Conservation (phyloP, 371 early-diverging fungal species). For the Rhizomucor pusillus region DNA sequence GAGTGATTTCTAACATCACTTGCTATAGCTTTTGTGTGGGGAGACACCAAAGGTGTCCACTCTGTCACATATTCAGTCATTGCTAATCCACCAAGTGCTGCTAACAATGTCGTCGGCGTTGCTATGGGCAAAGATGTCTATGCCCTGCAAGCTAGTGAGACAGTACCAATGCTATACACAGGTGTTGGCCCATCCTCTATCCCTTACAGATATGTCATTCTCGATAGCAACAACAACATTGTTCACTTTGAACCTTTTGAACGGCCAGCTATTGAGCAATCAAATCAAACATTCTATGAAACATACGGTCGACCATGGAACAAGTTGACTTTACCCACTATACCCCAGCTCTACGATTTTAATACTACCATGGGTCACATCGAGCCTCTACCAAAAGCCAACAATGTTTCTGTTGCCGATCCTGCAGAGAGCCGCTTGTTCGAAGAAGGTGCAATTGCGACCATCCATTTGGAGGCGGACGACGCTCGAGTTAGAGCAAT, state of each 20-base stretch:
- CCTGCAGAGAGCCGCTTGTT: slow-evolving; percentile 13
- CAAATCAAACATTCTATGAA: slow-evolving; percentile 21
- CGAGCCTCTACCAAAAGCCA: background rate
- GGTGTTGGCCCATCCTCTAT: slow-evolving; percentile 17
- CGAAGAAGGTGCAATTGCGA: slow-evolving; percentile 27
- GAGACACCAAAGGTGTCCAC: background rate
- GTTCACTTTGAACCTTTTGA: slow-evolving; percentile 26
- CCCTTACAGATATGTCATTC: slow-evolving; percentile 26
- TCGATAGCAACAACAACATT: slow-evolving; percentile 10
- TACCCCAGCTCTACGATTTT: slow-evolving; percentile 22
- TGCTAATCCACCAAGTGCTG: slow-evolving; percentile 6
- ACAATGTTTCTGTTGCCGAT: background rate
- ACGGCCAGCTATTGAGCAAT: slow-evolving; percentile 24
- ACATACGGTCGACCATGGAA: slow-evolving; percentile 34
- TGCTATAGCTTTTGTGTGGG: no score
- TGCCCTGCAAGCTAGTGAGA: slow-evolving; percentile 10
- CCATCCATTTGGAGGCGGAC: slow-evolving; percentile 17
- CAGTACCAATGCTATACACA: slow-evolving; percentile 17
- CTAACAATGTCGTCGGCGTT: slow-evolving; percentile 15
- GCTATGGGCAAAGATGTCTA: slow-evolving; percentile 25
- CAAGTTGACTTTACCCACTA: slow-evolving; percentile 14
- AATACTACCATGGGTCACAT: background rate
- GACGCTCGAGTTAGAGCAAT: slow-evolving; percentile 13
- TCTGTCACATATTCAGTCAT: slow-evolving; percentile 23
- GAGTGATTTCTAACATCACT: background rate